Evolutionary conservation across 2,329 filamentous ascomycete genomes (phyloP), one percentile per base, ranked within the genome.

Genomic region (Aspergillus eucalypticola): DNA sequence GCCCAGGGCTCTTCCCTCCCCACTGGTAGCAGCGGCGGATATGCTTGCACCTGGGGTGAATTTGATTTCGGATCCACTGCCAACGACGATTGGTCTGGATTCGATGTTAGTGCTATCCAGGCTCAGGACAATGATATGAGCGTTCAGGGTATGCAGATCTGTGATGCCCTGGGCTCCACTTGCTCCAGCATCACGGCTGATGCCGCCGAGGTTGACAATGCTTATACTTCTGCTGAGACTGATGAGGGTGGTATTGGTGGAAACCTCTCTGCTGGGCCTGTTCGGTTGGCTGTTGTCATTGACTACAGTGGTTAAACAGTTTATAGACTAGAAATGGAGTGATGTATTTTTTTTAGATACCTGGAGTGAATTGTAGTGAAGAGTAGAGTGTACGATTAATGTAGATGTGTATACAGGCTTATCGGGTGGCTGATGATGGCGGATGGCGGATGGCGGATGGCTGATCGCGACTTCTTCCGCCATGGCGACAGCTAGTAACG

Each of bases 61-160:
- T 77, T 76, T 32, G 71, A 72, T 21, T 76, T 78, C 42, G 73
- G 71, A 4, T 69, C 72, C 60, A 23, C 57, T 1, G 64, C 66
- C 49, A 78, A 78, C 60, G 55, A 65, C 17, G 69, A 67, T 3
- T 77, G 74, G 73, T 75, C 73, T 6, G 76, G 76, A 1, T 78
- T 73, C 63, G 76, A 78, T 66, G 75, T 77, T n/a, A 77, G 75
- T 21, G 72, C 69, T 19, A 76, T 77, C 44, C 59, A 67, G 41
- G 70, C 75, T 2, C 70, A 76, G 68, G 64, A 72, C 10, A 69
- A 73, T 8, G 67, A 62, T 8, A 15, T 69, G 39, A 49, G 60
- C 2, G 67, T 76, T 32, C 71, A 76, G 64, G 75, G 75, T 10
- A 76, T 77, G 75, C 63, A 69, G 59, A 76, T 77, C 44, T 76